A percentile compares a stretch with the other conserved stretches of the same genome.
Evolutionary conservation across 352 stramenopile genomes (phyloP).

Genomic region (Lagenidium giganteum): DNA sequence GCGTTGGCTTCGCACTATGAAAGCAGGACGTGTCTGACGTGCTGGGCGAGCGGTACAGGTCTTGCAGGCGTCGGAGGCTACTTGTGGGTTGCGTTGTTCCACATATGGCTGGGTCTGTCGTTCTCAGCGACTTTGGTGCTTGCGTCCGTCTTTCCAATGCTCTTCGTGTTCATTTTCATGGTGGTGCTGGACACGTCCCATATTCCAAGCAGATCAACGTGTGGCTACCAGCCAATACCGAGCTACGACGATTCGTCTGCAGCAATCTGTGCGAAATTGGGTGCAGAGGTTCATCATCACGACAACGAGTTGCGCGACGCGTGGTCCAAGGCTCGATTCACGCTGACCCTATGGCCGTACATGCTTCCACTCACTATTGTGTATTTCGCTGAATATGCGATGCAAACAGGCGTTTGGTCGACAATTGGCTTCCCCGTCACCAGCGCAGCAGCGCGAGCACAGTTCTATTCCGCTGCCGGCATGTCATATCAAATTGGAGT

Average conservation of each 20-base stretch:
- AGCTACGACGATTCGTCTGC: too few species aligned
- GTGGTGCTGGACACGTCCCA: slow-evolving; percentile 50
- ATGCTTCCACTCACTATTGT: slow-evolving; percentile 89
- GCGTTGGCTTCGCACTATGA: slow-evolving; percentile 84
- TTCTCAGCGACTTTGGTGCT: slow-evolving; percentile 61
- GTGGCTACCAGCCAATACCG: slow-evolving; percentile 10
- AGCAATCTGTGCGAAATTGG: too few species aligned
- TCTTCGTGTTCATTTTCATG: slow-evolving; percentile 64
- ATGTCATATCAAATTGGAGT: slow-evolving; percentile 91
- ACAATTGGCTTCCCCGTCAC: slow-evolving; percentile 91
- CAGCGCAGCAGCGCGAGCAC: slow-evolving; percentile 51
- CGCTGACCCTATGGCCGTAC: slow-evolving; percentile 85
- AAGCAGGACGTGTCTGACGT: slow-evolving; percentile 76
- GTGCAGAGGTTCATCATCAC: slow-evolving; percentile 8
- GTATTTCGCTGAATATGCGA: slow-evolving; percentile 93
- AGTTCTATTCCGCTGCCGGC: slow-evolving; percentile 89
- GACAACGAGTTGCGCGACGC: too few species aligned
- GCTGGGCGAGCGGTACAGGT: slow-evolving; percentile 91
- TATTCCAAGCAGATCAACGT: slow-evolving; percentile 34
- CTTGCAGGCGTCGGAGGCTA: slow-evolving; percentile 90
- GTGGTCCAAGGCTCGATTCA: slow-evolving; percentile 54
- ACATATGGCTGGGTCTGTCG: slow-evolving; percentile 56
- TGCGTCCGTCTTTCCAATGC: slow-evolving; percentile 49
- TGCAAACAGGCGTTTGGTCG: slow-evolving; percentile 92
- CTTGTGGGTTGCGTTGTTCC: slow-evolving; percentile 78